phyloP scores from a whole-genome alignment of 371 early-diverging fungal genomes.

The Coemansia sp. region DNA sequence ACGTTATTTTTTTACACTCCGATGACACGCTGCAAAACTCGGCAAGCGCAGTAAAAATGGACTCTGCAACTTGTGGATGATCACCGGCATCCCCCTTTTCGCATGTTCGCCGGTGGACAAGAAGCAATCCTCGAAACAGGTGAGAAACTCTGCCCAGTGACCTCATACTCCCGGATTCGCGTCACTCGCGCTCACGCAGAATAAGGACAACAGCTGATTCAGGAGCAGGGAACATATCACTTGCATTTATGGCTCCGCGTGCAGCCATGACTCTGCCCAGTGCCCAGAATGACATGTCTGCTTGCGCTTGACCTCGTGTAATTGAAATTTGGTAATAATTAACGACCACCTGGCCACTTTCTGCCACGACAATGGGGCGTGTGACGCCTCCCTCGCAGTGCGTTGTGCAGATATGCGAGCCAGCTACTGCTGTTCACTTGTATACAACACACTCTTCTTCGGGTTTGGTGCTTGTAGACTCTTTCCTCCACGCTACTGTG shows the following conservation, averaged over 20 bases:
- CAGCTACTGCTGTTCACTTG: neutral
- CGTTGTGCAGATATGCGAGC: neutral
- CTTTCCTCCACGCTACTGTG: no score
- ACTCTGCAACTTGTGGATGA: conserved; percentile 4
- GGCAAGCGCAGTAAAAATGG: neutral
- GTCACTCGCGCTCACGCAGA: neutral
- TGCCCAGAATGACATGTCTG: neutral
- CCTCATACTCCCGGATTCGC: neutral
- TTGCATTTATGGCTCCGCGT: neutral
- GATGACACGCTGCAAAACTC: neutral
- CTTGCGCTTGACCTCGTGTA: neutral
- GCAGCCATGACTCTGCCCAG: neutral
- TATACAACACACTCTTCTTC: no score
- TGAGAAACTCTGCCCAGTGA: neutral
- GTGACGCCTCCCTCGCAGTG: conserved; percentile 9
- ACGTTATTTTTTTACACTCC: neutral
- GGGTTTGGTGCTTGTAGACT: no score
- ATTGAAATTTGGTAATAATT: conserved; percentile 3
- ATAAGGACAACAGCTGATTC: neutral
- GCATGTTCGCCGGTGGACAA: neutral
- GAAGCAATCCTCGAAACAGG: neutral
- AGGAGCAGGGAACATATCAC: neutral
- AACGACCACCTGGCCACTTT: neutral
- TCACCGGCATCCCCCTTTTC: neutral
- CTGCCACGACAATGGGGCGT: neutral